phyloP scores from a whole-genome alignment of 192 early-diverging fungal species.

The Endogone sp. region DNA sequence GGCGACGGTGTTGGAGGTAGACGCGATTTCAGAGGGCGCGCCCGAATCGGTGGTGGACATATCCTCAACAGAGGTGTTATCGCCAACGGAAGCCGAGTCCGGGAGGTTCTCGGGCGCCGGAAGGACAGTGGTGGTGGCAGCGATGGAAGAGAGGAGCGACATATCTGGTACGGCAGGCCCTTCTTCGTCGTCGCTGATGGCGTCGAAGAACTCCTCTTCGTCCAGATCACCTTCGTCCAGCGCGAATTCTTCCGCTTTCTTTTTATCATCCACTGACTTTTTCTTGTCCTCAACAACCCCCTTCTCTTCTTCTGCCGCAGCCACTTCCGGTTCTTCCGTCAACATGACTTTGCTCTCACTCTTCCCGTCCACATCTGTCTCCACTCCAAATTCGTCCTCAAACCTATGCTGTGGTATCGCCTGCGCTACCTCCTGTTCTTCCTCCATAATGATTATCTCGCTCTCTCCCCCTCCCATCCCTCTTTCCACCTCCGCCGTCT shows the following conservation, averaged over 20 bases:
- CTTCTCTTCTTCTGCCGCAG: not conserved
- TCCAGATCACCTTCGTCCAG: conserved; percentile 27
- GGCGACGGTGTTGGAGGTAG: not conserved
- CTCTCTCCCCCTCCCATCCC: conserved; percentile 1
- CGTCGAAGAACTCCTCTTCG: conserved; percentile 70
- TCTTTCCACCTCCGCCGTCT: conserved; percentile 14
- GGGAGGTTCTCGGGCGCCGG: not conserved
- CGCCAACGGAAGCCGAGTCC: not conserved
- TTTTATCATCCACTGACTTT: not conserved
- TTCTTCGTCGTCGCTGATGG: conserved; percentile 36
- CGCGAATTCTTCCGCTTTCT: not conserved
- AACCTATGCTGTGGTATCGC: not conserved
- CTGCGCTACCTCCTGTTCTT: not conserved
- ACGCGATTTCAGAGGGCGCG: not conserved
- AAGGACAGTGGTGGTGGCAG: not conserved
- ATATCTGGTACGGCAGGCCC: not conserved
- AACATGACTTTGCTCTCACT: not conserved
- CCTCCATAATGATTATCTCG: not conserved
- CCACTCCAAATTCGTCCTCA: not conserved
- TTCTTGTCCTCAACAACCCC: not conserved
- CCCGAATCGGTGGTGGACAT: not conserved
- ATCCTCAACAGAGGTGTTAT: not conserved
- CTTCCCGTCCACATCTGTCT: not conserved
- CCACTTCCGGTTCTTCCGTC: not conserved
- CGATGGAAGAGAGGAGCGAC: not conserved